Evolutionary conservation across 805 yeast genomes (phyloP).

Genomic region (Myxozyma mucilagina): DNA sequence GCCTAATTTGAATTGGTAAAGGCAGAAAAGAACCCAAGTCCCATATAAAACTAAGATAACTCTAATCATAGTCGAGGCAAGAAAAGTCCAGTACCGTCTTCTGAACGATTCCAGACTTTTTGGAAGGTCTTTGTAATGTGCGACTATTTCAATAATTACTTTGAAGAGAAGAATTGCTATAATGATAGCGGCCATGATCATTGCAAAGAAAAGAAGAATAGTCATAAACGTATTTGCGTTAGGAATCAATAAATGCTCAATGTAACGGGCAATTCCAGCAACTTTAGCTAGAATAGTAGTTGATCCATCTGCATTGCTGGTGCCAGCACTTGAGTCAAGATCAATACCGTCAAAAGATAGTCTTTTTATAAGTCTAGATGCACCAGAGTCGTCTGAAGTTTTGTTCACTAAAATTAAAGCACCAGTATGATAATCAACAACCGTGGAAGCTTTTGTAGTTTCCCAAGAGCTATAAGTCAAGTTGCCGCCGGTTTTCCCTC

Average conservation of each 20-base stretch:
- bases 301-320: slow-evolving; percentile 5
- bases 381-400: slow-evolving; percentile 1
- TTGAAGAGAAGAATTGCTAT: slow-evolving; percentile 35
- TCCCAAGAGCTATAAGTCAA: slow-evolving; percentile 30
- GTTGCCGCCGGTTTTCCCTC: slow-evolving; percentile 40
- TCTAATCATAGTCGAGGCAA: slow-evolving; percentile 36
- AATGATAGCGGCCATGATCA: slow-evolving; percentile 35
- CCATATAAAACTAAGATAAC: slow-evolving; percentile 40
- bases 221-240: slow-evolving; percentile 40
- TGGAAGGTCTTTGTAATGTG: slow-evolving; percentile 14
- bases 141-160: slow-evolving; percentile 33
- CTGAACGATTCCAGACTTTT: slow-evolving; percentile 33
- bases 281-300: slow-evolving; percentile 31
- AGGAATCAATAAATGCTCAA: slow-evolving; percentile 38
- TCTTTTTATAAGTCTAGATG: slow-evolving; percentile 13
- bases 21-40: slow-evolving; percentile 38
- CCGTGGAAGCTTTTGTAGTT: slow-evolving; percentile 24
- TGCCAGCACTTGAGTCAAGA: slow-evolving; percentile 2
- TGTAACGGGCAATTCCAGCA: slow-evolving; percentile 38
- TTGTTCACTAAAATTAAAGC: slow-evolving; percentile 17
- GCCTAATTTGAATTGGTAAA: slow-evolving; percentile 38
- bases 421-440: slow-evolving; percentile 17
- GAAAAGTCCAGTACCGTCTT: slow-evolving; percentile 32
- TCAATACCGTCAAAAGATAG: slow-evolving; percentile 19
- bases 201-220: slow-evolving; percentile 39